Base-by-base conservation (phyloP, 2,329 filamentous ascomycete genomes). In the Orbilia oligospora region DNA sequence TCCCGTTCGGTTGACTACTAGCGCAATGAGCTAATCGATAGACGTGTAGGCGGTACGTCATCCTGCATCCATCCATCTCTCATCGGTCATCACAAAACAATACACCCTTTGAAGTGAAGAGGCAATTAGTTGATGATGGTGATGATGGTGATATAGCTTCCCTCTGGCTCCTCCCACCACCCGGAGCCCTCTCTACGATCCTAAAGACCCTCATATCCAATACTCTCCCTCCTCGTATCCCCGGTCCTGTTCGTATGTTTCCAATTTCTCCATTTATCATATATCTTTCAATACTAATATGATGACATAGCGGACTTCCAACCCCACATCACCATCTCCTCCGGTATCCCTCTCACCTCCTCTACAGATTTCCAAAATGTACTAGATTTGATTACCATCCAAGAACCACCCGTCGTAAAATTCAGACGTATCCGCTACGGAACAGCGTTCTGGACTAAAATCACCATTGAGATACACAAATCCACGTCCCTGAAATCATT, bases 301-400 rank as follows among this genome's bases (percentile, higher is more conserved):
- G 68, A 30, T 71, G 16, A 16, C 9, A 48, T 68, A 79, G 76
- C 81, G 20, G 71, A 71, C 44, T 82, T 82, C 22, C 79, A 71
- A 55, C 81, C 81, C n/a, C 81, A 82, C 79, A 56, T 81, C 20
- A 82, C 81, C 22, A 80, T 82, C 20, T 76, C 80, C 22, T 80
- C 80, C 20, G 80, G 77, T 18, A 71, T 82, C 49, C 65, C 76
- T 9, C 27, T 76, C 18, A 2, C 27, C 9, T 33, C 81, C 4
- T 10, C 33, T 1, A 63, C 72, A 1, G 64, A 71, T 33, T 51
- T 44, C 56, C 72, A 80, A 72, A 55, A 58, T 1, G 58, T 80
- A 36, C n/a, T 81, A 12, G 22, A 64, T 41, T 55, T 49, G 5
- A 76, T 82, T 9, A 33, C 36, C 12, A 41, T 81, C 10, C 8